Base-by-base conservation (phyloP, 192 early-diverging fungal species). In the Entomortierella chlamydospora region DNA sequence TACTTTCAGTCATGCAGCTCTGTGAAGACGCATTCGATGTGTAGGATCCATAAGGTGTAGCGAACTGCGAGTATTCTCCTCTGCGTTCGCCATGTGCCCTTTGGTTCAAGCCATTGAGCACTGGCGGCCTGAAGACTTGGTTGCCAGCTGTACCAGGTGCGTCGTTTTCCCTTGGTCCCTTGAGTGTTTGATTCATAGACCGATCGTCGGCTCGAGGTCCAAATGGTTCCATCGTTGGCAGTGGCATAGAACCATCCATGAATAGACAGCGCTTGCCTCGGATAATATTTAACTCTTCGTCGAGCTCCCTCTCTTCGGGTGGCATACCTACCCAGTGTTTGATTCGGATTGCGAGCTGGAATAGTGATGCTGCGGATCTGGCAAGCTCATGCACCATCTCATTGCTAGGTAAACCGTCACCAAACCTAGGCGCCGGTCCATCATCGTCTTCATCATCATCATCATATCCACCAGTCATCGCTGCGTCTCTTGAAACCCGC, bases 271-370 rank as follows among this genome's bases (percentile, higher is more conserved):
- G 67, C 58, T 70, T 79, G 28, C 68, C 76, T 9, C 76, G 76
- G 25, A 79, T 79, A 33, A 79, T 70, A 28, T 79, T 79, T 51
- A 79, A 70, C 30, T 79, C 76, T 20, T 79, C 76, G 23, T 79
- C 76, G 33, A 70, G 51, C 12, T 23, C 68, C 20, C 76, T 47
- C 30, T 79, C 62, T 18, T 65, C 63, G 28, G 76, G 62, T 6
- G 76, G 60, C 76, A 79, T 79, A 28, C 57, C 52, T 50, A 70
- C 76, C 76, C 76, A 79, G 5, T 61, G 68, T 29, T 79, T 79
- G 57, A 79, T 70, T 8, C 76, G 54, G 25, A 79, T 79, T 5
- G 68, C 76, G 23, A 79, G n/a, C 29, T 79, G 76, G 31, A 79
- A 79, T 17, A 79, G 63, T 9, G 76, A 70, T 0, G 76, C 55